A percentile compares a stretch with the other conserved stretches of the same genome.
These are phyloP conservation scores for Trichoderma oligosporum DNA, from an alignment of 2,329 filamentous ascomycete species.

Conservation along the genomic window DNA sequence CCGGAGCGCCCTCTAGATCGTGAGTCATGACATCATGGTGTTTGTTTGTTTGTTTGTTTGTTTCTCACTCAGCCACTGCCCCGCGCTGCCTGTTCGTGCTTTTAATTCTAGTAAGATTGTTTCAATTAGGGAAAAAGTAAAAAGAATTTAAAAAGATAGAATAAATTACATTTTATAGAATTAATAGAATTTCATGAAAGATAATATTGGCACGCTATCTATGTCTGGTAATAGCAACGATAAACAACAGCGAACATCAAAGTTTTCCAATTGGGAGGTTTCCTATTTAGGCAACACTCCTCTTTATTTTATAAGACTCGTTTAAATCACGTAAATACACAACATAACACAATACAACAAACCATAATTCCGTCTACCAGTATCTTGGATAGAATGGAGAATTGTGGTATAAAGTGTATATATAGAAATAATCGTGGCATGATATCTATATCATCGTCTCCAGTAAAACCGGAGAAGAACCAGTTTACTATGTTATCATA, in stretches of 20 bases:
- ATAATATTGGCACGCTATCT: background rate
- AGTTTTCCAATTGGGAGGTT: background rate
- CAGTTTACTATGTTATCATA: too few relatives aligned
- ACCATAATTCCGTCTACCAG: too few relatives aligned
- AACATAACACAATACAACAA: too few relatives aligned
- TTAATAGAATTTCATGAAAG: too few relatives aligned
- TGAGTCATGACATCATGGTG: conserved; percentile 15
- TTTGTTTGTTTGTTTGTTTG: background rate
- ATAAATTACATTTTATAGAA: too few relatives aligned
- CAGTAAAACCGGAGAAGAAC: background rate
- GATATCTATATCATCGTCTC: background rate
- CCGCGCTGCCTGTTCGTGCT: too few relatives aligned
- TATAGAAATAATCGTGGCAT: background rate
- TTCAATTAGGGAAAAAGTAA: too few relatives aligned
- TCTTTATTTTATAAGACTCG: background rate
- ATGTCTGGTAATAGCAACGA: background rate
- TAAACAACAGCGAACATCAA: background rate
- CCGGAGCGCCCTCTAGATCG: background rate
- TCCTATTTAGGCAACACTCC: background rate
- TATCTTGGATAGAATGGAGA: too few relatives aligned
- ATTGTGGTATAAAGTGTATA: too few relatives aligned
- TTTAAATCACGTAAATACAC: background rate
- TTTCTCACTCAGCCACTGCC: background rate
- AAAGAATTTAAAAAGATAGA: too few relatives aligned
- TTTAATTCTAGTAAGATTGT: too few relatives aligned